A percentile compares a stretch with the other conserved stretches of the same genome.
Evolutionary conservation across 768 basidiomycete species (phyloP).

Genomic region (Termitomyces sp.): DNA sequence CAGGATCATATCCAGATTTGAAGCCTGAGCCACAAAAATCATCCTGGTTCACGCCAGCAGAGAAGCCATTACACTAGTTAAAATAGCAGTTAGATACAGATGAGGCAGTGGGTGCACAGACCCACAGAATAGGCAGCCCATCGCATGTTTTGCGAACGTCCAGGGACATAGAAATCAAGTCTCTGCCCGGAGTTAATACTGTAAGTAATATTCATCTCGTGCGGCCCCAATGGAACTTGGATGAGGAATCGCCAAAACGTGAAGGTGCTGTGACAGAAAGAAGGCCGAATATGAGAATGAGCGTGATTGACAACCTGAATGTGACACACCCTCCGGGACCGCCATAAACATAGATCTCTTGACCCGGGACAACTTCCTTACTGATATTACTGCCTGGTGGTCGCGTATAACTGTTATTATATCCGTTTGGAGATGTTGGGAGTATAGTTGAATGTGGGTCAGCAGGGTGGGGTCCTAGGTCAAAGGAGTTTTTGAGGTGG

Average conservation of each 20-base stretch:
- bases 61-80: conserved; percentile 79
- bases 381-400: conserved; percentile 25
- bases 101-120: not conserved
- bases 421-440: conserved; percentile 17
- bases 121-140: conserved; percentile 86
- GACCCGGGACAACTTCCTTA: conserved; percentile 43
- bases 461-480: conserved; percentile 68
- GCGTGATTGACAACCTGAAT: not conserved
- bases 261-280: conserved; percentile 50
- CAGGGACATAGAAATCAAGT: conserved; percentile 82
- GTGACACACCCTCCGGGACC: conserved; percentile 45
- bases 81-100: not conserved
- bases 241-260: conserved; percentile 95
- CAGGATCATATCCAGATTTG: conserved; percentile 78
- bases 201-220: conserved; percentile 77
- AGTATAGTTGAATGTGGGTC: conserved; percentile 55
- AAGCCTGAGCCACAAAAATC: conserved; percentile 81
- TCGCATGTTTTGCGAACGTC: conserved; percentile 74
- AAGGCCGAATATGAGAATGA: not conserved
- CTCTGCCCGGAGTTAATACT: conserved; percentile 75
- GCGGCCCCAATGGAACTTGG: conserved; percentile 63
- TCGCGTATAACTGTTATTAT: conserved; percentile 15
- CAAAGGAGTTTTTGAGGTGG: conserved; percentile 32
- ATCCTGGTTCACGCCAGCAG: conserved; percentile 83
- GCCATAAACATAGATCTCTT: conserved; percentile 68